These are phyloP conservation scores for Ceratocystis variospora DNA, from an alignment of 2,329 filamentous ascomycete genomes.

Conservation along the genomic window DNA sequence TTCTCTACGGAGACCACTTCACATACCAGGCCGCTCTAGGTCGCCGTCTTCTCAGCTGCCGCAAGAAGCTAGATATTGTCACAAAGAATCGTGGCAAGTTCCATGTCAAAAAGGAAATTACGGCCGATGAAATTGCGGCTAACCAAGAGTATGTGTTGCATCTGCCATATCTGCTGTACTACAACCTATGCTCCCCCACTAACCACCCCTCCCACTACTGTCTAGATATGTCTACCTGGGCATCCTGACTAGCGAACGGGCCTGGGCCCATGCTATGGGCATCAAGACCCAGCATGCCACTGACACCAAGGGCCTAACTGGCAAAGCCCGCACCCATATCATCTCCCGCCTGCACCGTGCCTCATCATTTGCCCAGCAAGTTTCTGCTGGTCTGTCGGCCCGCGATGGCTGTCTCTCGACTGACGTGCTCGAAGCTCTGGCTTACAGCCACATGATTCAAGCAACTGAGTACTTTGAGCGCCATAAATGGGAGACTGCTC, in stretches of 20 bases:
- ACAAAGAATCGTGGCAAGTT: conserved; percentile 83
- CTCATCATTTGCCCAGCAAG: conserved; percentile 50
- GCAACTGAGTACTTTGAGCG: conserved; percentile 78
- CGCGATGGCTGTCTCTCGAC: conserved; percentile 41
- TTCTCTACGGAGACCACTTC: conserved; percentile 78
- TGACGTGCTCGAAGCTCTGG: conserved; percentile 72
- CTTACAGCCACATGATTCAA: conserved; percentile 63
- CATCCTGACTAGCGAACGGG: conserved; percentile 73
- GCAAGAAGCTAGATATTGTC: conserved; percentile 71
- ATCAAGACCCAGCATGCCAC: conserved; percentile 74
- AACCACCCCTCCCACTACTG: conserved; percentile 10
- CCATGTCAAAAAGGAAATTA: conserved; percentile 53
- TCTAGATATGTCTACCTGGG: conserved; percentile 62
- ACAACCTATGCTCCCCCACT: not conserved
- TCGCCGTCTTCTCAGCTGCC: conserved; percentile 66
- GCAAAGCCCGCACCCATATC: conserved; percentile 73
- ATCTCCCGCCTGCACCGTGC: conserved; percentile 78
- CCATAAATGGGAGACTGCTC: conserved; percentile 66
- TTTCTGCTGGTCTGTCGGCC: conserved; percentile 54
- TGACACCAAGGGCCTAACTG: conserved; percentile 65
- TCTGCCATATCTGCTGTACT: not conserved
- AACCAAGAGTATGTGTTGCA: conserved; percentile 54
- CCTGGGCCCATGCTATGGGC: conserved; percentile 91
- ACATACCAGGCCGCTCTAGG: conserved; percentile 69
- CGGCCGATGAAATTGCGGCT: conserved; percentile 57